Conservation (phyloP, 1,284 basidiomycete genomes). For the Marasmius oreades region DNA sequence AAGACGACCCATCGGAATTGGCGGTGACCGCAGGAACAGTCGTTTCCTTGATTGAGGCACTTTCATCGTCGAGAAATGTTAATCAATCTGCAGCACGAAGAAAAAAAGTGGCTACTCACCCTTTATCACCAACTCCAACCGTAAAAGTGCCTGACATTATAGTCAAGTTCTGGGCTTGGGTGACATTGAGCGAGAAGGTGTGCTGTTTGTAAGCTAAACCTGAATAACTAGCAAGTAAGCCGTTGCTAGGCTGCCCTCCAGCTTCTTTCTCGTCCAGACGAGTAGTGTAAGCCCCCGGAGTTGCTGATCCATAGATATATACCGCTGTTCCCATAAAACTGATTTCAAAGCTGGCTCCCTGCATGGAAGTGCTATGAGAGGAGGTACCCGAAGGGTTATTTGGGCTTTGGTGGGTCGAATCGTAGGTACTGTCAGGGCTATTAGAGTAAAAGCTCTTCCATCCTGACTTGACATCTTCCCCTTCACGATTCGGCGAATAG, state of each 20-base stretch:
- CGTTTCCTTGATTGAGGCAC: constrained; percentile 2
- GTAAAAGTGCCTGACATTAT: constrained; percentile 10
- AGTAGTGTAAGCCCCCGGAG: constrained; percentile 18
- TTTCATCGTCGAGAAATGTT: not conserved
- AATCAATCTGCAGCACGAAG: not conserved
- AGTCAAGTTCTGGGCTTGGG: constrained; percentile 10
- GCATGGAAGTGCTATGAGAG: constrained; percentile 12
- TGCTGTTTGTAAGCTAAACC: constrained; percentile 15
- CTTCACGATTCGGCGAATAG: constrained; percentile 15
- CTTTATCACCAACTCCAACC: constrained; percentile 4
- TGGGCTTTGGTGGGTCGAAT: constrained; percentile 12
- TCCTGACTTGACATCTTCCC: not conserved
- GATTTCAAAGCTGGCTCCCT: constrained; percentile 16
- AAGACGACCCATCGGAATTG: constrained; percentile 6
- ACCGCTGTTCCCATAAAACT: constrained; percentile 17
- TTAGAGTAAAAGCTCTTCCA: constrained; percentile 17
- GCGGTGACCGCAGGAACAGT: constrained; percentile 14
- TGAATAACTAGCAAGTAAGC: constrained; percentile 16
- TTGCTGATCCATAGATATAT: constrained; percentile 17
- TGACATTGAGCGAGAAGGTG: constrained; percentile 15
- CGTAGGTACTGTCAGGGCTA: constrained; percentile 15
- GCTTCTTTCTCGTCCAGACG: constrained; percentile 13
- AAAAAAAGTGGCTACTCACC: not conserved
- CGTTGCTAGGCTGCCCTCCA: constrained; percentile 13
- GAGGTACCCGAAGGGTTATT: constrained; percentile 17